Evolutionary conservation across 257 asterid genomes (phyloP).

Genomic region (Striga asiatica): DNA sequence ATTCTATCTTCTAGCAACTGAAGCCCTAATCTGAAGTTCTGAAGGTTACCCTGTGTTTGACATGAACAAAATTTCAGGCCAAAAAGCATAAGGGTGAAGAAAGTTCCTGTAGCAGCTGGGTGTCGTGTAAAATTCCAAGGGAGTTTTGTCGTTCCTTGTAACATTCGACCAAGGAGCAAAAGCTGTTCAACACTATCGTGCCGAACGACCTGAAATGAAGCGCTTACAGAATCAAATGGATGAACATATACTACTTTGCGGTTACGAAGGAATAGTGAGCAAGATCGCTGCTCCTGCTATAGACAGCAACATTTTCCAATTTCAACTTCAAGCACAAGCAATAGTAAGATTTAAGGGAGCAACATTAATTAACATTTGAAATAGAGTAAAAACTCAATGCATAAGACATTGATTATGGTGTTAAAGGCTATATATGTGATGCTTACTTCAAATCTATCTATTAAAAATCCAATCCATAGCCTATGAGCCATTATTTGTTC

Average conservation of each 20-base stretch:
- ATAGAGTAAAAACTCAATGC: slow-evolving; percentile 9
- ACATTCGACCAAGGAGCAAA: slow-evolving; percentile 85
- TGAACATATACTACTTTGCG: slow-evolving; percentile 11
- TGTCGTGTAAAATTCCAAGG: slow-evolving; percentile 88
- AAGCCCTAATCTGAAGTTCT: slow-evolving; percentile 73
- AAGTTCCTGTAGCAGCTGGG: slow-evolving; percentile 93
- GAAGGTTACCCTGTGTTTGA: slow-evolving; percentile 77
- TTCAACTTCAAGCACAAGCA: slow-evolving; percentile 17
- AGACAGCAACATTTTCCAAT: background rate
- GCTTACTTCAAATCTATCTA: slow-evolving; percentile 95
- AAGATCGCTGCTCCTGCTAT: slow-evolving; percentile 4
- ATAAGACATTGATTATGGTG: slow-evolving; percentile 7
- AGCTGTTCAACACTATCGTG: slow-evolving; percentile 91
- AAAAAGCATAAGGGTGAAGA: slow-evolving; percentile 89
- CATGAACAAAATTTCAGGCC: slow-evolving; percentile 90
- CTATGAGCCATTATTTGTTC: slow-evolving; percentile 91
- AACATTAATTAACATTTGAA: slow-evolving; percentile 1
- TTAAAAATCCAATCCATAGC: slow-evolving; percentile 93
- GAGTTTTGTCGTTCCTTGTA: slow-evolving; percentile 80
- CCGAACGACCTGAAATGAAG: slow-evolving; percentile 67
- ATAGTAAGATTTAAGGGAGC: background rate
- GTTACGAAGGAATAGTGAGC: slow-evolving; percentile 3
- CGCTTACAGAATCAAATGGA: background rate
- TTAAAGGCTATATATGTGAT: slow-evolving; percentile 8
- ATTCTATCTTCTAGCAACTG: slow-evolving; percentile 95